These are phyloP conservation scores for Senna tora DNA, from an alignment of 306 rosid species.

Conservation along the genomic window DNA sequence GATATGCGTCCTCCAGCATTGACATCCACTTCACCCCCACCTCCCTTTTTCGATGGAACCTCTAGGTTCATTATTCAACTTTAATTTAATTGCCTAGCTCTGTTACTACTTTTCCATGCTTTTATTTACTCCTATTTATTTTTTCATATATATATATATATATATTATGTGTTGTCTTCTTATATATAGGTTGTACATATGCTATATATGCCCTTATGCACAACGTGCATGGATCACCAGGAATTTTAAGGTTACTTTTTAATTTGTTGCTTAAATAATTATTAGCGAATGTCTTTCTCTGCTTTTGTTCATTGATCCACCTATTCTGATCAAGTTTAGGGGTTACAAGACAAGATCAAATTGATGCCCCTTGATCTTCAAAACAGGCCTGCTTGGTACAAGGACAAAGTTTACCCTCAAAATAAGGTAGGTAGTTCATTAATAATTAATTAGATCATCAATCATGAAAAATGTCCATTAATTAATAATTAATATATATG, in stretches of 20 bases:
- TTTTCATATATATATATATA: no score
- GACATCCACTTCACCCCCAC: slow-evolving; percentile 50
- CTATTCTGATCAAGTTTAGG: slow-evolving; percentile 31
- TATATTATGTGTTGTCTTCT: no score
- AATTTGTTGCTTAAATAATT: no score
- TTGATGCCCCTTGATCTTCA: slow-evolving; percentile 56
- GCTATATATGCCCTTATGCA: slow-evolving; percentile 60
- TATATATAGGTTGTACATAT: slow-evolving; percentile 57
- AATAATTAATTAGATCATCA: no score
- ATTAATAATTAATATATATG: neutral
- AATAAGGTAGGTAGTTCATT: slow-evolving; percentile 52
- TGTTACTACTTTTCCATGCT: no score
- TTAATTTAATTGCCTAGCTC: no score
- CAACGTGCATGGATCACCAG: slow-evolving; percentile 76
- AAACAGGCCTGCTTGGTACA: slow-evolving; percentile 73
- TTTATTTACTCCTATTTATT: no score
- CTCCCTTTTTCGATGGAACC: slow-evolving; percentile 67
- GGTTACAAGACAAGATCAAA: slow-evolving; percentile 61
- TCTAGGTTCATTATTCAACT: slow-evolving; percentile 40
- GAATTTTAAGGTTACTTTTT: slow-evolving; percentile 68
- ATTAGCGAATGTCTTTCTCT: no score
- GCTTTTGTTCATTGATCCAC: neutral
- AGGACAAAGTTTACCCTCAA: slow-evolving; percentile 65
- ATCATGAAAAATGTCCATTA: no score
- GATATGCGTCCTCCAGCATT: slow-evolving; percentile 34